Evolutionary conservation across 371 early-diverging fungal genomes (phyloP), one percentile per base, ranked within the genome.

Genomic region (Globomyces sp.): DNA sequence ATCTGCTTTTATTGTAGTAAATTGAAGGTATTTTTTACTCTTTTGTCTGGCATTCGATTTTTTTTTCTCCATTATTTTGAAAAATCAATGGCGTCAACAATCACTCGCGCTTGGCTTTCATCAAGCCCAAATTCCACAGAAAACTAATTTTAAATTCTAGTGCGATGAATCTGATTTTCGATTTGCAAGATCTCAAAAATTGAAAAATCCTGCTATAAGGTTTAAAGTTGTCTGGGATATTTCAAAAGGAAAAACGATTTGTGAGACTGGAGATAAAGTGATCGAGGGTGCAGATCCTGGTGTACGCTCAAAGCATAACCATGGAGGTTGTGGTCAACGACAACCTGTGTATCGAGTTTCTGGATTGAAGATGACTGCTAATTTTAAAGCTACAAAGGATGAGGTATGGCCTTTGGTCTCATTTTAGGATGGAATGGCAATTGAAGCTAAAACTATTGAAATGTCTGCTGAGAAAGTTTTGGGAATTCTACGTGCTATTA

Each of bases 1-100:
- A 93, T 99, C 58, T 99, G 99, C 83, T 91, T 91, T 77, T 89
- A 89, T 71, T 99, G 99, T 79, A 93, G 95, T n/a, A 95, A 93
- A 76, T 87, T 99, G 58, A 96, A 97, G 80, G 84, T 89, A 86
- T 87, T 4, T 36, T 24, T 24, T 24, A 24, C 24, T 24, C 24
- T 24, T 24, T 24, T 24, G 24, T 24, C 24, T 24, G 24, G 24
- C 24, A 24, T 24, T 24, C 24, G 24, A 24, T 24, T 24, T 24
- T 24, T 24, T 24, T 24, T 24, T 24, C 24, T 24, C 24, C 24
- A 24, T 24, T 24, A 24, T 24, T 24, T 24, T 24, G 24, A 24
- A 24, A 24, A 24, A 24, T 24, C 24, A 24, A 24, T 24, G 24
- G 24, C 24, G 24, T 24, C 24, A 24, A 24, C 24, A 24, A 24